A percentile compares a stretch with the other conserved stretches of the same genome.
These are phyloP conservation scores for Trichoderma harzianum DNA, from an alignment of 2,329 filamentous ascomycete genomes.

Conservation along the genomic window DNA sequence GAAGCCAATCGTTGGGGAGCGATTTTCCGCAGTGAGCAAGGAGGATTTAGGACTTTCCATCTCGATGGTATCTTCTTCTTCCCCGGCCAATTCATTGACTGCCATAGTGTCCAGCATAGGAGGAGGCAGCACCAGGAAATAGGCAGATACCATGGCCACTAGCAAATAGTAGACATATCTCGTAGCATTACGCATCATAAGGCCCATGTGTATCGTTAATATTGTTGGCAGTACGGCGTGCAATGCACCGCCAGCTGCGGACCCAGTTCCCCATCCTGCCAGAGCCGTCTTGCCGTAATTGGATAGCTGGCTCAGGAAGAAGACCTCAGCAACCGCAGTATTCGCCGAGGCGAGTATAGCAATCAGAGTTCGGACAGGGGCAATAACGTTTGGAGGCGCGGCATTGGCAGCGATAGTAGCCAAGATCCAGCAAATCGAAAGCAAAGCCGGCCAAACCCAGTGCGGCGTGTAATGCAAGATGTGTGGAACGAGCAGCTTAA, in stretches of 20 bases:
- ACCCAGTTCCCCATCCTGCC: constrained; percentile 36
- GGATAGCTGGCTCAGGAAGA: constrained; percentile 30
- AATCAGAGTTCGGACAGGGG: constrained; percentile 29
- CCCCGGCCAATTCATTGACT: neutral
- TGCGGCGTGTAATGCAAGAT: constrained; percentile 29
- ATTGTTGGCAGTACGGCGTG: neutral
- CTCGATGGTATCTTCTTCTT: neutral
- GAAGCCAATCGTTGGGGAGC: neutral
- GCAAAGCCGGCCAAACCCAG: constrained; percentile 28
- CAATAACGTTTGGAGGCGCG: constrained; percentile 32
- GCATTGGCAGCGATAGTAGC: neutral
- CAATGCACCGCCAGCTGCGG: constrained; percentile 28
- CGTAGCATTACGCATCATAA: neutral
- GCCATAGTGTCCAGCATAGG: neutral
- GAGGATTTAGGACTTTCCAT: neutral
- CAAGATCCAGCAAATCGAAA: constrained; percentile 27
- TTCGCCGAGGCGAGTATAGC: constrained; percentile 29
- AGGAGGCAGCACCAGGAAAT: neutral
- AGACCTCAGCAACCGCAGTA: constrained; percentile 32
- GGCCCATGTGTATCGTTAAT: neutral
- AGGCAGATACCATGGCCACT: neutral
- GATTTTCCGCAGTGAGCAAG: neutral
- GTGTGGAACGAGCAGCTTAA: constrained; percentile 31
- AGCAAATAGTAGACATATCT: neutral
- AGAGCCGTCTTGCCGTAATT: constrained; percentile 32